Conservation (phyloP, 164 flowering plant species). For the Kingdonia uniflora region DNA sequence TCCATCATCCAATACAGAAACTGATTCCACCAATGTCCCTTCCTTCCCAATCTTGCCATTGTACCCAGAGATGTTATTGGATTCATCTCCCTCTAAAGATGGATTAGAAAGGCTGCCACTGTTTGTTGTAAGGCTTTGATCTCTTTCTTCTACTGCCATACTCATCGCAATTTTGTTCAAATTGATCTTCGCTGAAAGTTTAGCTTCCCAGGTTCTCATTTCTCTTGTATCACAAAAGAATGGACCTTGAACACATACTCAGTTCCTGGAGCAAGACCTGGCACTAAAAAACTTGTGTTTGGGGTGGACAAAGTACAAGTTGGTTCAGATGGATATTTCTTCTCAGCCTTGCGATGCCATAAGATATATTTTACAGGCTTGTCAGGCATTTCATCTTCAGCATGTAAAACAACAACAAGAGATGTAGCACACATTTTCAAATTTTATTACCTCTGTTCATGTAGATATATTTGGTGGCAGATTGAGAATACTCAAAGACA, state of each 20-base stretch:
- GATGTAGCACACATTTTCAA: slow-evolving; percentile 59
- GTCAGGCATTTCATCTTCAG: slow-evolving; percentile 22
- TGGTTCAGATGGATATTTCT: slow-evolving; percentile 49
- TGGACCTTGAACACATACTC: slow-evolving; percentile 61
- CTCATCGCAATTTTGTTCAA: slow-evolving; percentile 16
- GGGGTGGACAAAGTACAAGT: slow-evolving; percentile 44
- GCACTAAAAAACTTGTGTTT: slow-evolving; percentile 35
- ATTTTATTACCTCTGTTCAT: slow-evolving; percentile 35
- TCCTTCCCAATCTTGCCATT: slow-evolving; percentile 22
- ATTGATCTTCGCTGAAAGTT: slow-evolving; percentile 22
- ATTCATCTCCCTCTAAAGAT: slow-evolving; percentile 91
- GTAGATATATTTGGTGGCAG: slow-evolving; percentile 7
- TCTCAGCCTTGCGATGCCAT: slow-evolving; percentile 62
- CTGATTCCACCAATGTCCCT: too few species aligned
- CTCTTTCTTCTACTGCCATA: slow-evolving; percentile 31
- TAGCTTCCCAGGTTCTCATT: slow-evolving; percentile 39
- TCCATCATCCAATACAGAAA: slow-evolving; percentile 8
- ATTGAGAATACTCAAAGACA: slow-evolving; percentile 15
- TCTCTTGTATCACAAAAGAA: slow-evolving; percentile 26
- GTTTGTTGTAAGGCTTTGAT: slow-evolving; percentile 62
- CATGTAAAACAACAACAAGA: slow-evolving; percentile 37
- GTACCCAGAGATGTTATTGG: slow-evolving; percentile 27
- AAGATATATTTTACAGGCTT: slow-evolving; percentile 30
- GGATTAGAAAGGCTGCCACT: slow-evolving; percentile 78
- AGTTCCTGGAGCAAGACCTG: slow-evolving; percentile 50